Base-by-base conservation (phyloP, 305 asterid genomes). In the Petunia hybrid region DNA sequence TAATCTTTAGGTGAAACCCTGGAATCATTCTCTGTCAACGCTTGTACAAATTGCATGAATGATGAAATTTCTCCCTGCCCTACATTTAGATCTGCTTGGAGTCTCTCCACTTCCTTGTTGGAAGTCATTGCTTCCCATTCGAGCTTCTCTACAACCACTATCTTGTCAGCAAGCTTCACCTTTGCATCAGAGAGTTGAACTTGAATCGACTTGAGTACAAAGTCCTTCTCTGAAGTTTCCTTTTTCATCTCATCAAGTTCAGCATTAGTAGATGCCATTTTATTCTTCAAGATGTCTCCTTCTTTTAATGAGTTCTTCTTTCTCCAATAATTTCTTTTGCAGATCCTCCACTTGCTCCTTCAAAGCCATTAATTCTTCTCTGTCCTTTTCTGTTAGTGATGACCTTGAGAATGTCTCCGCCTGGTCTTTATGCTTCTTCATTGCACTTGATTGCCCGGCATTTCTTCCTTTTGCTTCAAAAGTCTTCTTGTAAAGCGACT, bases 151-250 rank as follows among this genome's bases (percentile, higher is more conserved):
- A 92, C 91, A 31, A 97, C 95, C 53, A 98, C 99, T 89, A 89
- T 97, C 87, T 92, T 93, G 92, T 95, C 97, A 31, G 99, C 98
- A 83, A 95, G 94, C 89, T 93, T 92, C 78, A 86, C 99, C 97
- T 92, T 91, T 69, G 89, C 83, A 84, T 93, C 98, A 75, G 97
- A 90, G 80, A 95, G 97, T 88, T 94, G 97, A 64, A 77, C 85
- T 82, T 92, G 97, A 74, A 90, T 86, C 61, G 97, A 86, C 81
- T 91, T 92, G 59, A 95, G 86, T 63, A 86, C 73, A 43, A 88
- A 86, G 80, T 92, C 96, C 89, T 92, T 95, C 84, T 86, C 91
- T 14, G 91, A 86, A 84, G 86, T 86, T 83, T 90, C 93, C 7
- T 75, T 81, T 76, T 85, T 85, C 59, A 94, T 84, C 73, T 91